Conservation (phyloP, 768 basidiomycete genomes). For the Suillus tomentosus region DNA sequence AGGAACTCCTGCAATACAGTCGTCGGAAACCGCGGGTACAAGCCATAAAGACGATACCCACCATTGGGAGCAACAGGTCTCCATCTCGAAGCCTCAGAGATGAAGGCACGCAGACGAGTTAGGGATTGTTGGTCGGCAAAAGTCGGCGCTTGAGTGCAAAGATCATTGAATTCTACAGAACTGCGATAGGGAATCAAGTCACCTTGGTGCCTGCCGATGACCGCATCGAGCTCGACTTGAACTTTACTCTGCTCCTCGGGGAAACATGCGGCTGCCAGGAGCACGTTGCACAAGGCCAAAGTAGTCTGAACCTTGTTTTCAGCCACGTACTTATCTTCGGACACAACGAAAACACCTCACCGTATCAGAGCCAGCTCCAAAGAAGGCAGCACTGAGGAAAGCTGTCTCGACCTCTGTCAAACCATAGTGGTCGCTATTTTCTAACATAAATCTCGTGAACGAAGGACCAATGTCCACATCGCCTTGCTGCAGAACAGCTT, state of each 20-base stretch:
- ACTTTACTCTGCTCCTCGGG: background rate
- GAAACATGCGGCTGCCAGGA: background rate
- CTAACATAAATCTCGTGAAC: background rate
- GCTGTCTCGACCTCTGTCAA: background rate
- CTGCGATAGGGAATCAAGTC: background rate
- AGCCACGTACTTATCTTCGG: background rate
- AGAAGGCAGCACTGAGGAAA: background rate
- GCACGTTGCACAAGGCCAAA: background rate
- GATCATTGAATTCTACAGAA: background rate
- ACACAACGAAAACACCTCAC: background rate
- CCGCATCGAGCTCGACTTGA: background rate
- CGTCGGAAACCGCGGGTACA: background rate
- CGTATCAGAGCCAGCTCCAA: slow-evolving; percentile 3
- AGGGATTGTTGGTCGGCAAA: slow-evolving; percentile 1
- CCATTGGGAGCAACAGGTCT: background rate
- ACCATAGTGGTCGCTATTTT: background rate
- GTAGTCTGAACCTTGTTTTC: background rate
- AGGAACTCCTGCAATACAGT: background rate
- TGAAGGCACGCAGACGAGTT: background rate
- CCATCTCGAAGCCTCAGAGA: background rate
- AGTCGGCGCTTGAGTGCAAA: background rate
- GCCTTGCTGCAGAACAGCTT: background rate
- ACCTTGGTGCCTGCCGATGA: background rate
- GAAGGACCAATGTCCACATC: background rate
- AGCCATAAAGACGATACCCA: background rate